These are phyloP conservation scores for Hypoxylon fuscum DNA, from an alignment of 495 filamentous ascomycete genomes.

Conservation along the genomic window DNA sequence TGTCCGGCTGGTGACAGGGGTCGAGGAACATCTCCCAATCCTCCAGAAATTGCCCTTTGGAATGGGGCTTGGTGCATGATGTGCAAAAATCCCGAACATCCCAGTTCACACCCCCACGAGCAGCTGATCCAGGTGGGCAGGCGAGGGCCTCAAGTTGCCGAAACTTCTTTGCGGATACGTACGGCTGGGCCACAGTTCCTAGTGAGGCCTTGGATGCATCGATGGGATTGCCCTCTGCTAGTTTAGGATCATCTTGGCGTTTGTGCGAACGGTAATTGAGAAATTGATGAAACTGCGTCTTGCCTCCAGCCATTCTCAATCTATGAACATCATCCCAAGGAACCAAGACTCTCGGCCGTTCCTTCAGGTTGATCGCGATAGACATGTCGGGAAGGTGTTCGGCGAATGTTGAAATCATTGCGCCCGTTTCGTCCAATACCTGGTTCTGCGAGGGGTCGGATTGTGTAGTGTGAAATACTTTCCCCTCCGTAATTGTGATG, in stretches of 20 bases:
- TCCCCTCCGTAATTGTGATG: constrained; percentile 59
- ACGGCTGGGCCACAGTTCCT: constrained; percentile 29
- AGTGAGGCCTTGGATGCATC: constrained; percentile 2
- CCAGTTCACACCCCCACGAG: constrained; percentile 63
- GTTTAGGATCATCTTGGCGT: constrained; percentile 43
- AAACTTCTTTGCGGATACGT: constrained; percentile 57
- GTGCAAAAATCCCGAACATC: constrained; percentile 66
- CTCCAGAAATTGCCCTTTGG: constrained; percentile 69
- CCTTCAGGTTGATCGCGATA: constrained; percentile 80
- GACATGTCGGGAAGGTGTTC: constrained; percentile 81
- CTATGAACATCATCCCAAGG: constrained; percentile 63
- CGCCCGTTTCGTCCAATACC: constrained; percentile 67
- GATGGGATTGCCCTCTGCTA: constrained; percentile 6
- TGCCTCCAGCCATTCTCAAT: constrained; percentile 50
- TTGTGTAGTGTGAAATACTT: constrained; percentile 55
- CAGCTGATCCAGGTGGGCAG: constrained; percentile 67
- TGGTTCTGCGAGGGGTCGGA: constrained; percentile 57
- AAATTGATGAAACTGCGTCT: constrained; percentile 35
- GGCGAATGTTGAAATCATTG: constrained; percentile 74
- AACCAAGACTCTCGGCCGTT: constrained; percentile 78
- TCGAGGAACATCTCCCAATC: constrained; percentile 72
- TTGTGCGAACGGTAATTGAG: constrained; percentile 47
- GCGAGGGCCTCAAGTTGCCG: constrained; percentile 58
- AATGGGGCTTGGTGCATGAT: constrained; percentile 71
- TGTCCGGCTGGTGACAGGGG: constrained; percentile 82